phyloP scores from a whole-genome alignment of 208 protist species.

The Crithidia sp. region DNA sequence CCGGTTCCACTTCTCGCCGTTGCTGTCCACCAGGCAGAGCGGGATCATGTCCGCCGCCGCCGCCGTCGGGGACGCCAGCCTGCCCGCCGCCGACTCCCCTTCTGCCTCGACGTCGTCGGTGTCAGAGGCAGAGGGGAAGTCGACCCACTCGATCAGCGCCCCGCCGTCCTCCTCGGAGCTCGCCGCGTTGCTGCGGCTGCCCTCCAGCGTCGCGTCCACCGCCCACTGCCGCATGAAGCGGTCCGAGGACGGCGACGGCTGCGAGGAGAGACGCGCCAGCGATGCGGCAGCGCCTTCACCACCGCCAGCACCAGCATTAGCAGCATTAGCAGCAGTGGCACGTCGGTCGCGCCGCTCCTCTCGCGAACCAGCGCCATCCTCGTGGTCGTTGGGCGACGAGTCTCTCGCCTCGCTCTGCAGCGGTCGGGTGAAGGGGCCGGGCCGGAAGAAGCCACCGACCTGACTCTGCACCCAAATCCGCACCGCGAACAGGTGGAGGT shows the following conservation, averaged over 20 bases:
- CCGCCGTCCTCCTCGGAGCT: slow-evolving; percentile 3
- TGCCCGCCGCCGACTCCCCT: not conserved
- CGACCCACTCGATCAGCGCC: slow-evolving; percentile 37
- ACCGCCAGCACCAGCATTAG: not conserved
- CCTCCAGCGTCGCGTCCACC: not conserved
- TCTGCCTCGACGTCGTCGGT: not conserved
- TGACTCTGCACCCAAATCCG: slow-evolving; percentile 9
- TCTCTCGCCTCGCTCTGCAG: not conserved
- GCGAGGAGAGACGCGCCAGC: not conserved
- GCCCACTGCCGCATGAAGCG: not conserved
- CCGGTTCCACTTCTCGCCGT: slow-evolving; percentile 55
- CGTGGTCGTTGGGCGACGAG: not conserved
- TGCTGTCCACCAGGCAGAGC: slow-evolving; percentile 48
- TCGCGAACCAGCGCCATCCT: not conserved
- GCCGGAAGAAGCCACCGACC: slow-evolving; percentile 12
- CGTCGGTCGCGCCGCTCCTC: not conserved
- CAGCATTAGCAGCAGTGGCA: no score
- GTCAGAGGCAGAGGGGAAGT: slow-evolving; percentile 20
- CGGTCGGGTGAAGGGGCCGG: not conserved
- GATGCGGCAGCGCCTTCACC: not conserved
- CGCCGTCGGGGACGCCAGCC: slow-evolving; percentile 13
- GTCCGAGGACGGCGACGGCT: not conserved
- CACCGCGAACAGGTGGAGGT: slow-evolving; percentile 1
- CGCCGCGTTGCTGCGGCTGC: not conserved
- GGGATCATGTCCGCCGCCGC: slow-evolving; percentile 38